Percentiles rank a stretch among this genome's conserved stretches.
Evolutionary conservation across 257 asterid genomes (phyloP).

Genomic region (Penstemon davidsonii): DNA sequence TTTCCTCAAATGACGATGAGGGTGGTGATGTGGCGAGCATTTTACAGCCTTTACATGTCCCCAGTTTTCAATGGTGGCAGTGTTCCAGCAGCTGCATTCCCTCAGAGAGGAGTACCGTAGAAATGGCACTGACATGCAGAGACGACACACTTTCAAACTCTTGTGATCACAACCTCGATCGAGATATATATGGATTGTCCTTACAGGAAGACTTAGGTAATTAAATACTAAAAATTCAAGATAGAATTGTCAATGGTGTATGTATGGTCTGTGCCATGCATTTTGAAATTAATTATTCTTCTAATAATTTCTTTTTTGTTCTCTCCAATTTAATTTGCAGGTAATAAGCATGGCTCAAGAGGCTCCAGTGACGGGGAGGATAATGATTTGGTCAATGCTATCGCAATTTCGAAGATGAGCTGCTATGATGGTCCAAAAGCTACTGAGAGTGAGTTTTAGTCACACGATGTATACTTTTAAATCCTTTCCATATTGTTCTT

Average conservation of each 20-base stretch:
- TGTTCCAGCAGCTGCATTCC: constrained; percentile 44
- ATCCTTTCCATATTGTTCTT: too few relatives aligned
- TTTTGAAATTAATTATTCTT: background rate
- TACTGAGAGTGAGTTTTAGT: constrained; percentile 27
- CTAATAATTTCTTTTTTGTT: background rate
- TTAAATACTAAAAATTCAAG: constrained; percentile 20
- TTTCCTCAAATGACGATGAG: constrained; percentile 35
- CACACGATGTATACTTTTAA: too few relatives aligned
- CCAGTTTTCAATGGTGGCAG: constrained; percentile 74
- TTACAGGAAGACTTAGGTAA: constrained; percentile 30
- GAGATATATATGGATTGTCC: constrained; percentile 22
- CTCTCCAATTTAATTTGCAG: constrained; percentile 25
- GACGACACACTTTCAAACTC: constrained; percentile 25
- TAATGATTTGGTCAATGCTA: constrained; percentile 22
- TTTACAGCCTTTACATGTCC: constrained; percentile 52
- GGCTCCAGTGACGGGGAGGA: constrained; percentile 23
- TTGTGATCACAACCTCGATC: constrained; percentile 9
- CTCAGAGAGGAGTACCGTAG: constrained; percentile 27
- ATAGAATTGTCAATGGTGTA: background rate
- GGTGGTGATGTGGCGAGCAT: constrained; percentile 21
- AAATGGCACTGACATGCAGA: constrained; percentile 16
- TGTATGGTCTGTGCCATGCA: background rate
- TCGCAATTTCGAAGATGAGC: background rate
- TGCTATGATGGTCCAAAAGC: constrained; percentile 21
- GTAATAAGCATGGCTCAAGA: constrained; percentile 21